Conservation (phyloP, 768 basidiomycete species). For the Leccinum broughii region DNA sequence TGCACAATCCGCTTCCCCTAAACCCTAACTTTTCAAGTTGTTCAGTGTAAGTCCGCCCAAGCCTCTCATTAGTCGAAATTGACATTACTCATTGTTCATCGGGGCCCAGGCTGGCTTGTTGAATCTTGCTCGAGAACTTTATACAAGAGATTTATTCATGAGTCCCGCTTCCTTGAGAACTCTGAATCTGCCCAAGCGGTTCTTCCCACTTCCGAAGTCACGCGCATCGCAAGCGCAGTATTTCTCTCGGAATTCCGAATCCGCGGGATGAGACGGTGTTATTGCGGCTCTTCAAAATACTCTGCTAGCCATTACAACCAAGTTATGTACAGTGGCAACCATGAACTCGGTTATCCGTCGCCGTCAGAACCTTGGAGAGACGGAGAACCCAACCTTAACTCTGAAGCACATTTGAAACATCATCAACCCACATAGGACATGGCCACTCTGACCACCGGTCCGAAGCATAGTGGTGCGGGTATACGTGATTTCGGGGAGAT, state of each 20-base stretch:
- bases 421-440: neutral
- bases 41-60: neutral
- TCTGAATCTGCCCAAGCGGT: neutral
- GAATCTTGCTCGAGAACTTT: neutral
- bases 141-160: neutral
- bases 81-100: neutral
- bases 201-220: neutral
- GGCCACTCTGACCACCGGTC: neutral
- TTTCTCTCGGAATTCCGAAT: neutral
- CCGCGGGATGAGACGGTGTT: slow-evolving; percentile 13
- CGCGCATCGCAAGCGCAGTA: neutral
- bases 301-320: neutral
- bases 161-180: slow-evolving; percentile 3
- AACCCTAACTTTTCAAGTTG: neutral
- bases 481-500: neutral
- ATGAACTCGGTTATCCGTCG: neutral
- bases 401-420: neutral
- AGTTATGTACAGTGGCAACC: slow-evolving; percentile 1
- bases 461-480: neutral
- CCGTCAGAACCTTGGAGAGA: neutral
- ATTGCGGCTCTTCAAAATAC: slow-evolving; percentile 1
- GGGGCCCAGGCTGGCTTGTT: neutral
- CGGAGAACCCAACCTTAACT: neutral
- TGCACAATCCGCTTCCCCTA: neutral
- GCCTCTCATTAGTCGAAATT: neutral